phyloP scores from a whole-genome alignment of 495 filamentous ascomycete species.

The Parathielavia appendiculata region DNA sequence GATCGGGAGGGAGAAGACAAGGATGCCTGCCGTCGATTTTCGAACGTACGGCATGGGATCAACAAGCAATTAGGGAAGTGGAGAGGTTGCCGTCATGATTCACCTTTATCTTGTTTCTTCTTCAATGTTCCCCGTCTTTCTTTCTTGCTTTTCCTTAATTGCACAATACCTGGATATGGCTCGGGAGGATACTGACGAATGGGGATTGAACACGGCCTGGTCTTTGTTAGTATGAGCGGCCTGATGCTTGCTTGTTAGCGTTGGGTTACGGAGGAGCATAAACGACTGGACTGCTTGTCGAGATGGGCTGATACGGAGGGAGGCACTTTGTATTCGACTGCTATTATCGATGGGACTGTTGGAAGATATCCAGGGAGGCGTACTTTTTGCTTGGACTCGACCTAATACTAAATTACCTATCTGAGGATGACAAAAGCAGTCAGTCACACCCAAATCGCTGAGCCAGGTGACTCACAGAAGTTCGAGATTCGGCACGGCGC shows the following conservation, averaged over 20 bases:
- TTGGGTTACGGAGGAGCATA: not conserved
- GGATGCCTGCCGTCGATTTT: not conserved
- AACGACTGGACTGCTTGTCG: not conserved
- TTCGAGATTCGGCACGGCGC: too few species aligned
- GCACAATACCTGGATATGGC: not conserved
- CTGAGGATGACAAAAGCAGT: too few species aligned
- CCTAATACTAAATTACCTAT: too few species aligned
- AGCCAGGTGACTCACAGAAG: too few species aligned
- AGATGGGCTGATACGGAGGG: not conserved
- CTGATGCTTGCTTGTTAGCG: not conserved
- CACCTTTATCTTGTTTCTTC: not conserved
- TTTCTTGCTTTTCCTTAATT: not conserved
- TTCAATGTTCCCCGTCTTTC: not conserved
- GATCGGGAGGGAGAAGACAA: conserved; percentile 8
- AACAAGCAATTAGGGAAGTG: not conserved
- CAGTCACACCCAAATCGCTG: too few species aligned
- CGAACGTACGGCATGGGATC: conserved; percentile 8
- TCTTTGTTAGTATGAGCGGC: not conserved
- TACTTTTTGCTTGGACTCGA: not conserved
- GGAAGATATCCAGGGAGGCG: not conserved
- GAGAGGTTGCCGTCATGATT: not conserved
- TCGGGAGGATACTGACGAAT: not conserved
- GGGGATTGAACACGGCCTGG: not conserved
- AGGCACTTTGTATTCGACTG: not conserved
- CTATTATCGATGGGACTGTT: not conserved